A percentile compares a stretch with the other conserved stretches of the same genome.
Evolutionary conservation across 768 basidiomycete genomes (phyloP).

Genomic region (Leccinum barrowsii): DNA sequence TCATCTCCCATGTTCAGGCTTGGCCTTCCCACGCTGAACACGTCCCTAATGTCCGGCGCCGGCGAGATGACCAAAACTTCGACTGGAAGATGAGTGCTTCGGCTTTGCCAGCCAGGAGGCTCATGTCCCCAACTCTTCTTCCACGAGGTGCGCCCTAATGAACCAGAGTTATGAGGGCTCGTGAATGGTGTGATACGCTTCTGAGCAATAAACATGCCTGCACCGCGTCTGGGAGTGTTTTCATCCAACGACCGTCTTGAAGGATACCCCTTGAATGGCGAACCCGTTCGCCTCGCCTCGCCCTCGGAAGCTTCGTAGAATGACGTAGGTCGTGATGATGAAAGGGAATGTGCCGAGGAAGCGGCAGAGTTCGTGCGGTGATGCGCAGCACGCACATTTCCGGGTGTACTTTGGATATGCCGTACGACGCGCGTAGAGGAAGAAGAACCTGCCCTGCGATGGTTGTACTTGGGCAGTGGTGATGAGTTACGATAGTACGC

Average conservation of each 20-base stretch:
- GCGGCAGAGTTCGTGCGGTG: conserved; percentile 71
- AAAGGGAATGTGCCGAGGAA: conserved; percentile 72
- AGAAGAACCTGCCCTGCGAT: conserved; percentile 75
- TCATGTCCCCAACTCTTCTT: conserved; percentile 88
- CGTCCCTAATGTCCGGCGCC: conserved; percentile 58
- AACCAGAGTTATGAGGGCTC: conserved; percentile 47
- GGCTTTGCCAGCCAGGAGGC: conserved; percentile 79
- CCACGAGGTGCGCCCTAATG: conserved; percentile 72
- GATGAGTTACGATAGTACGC: conserved; percentile 63
- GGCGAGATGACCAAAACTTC: conserved; percentile 76
- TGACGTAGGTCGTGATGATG: conserved; percentile 75
- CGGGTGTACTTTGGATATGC: conserved; percentile 45
- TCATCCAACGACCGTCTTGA: conserved; percentile 50
- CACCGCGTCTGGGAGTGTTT: conserved; percentile 36
- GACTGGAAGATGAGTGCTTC: conserved; percentile 61
- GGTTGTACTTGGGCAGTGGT: conserved; percentile 70
- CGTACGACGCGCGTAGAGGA: conserved; percentile 80
- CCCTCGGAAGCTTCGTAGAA: conserved; percentile 73
- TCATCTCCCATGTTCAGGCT: conserved; percentile 66
- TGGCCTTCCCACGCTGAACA: conserved; percentile 62
- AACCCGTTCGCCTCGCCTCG: conserved; percentile 59
- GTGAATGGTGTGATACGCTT: conserved; percentile 74
- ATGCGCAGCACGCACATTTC: conserved; percentile 46
- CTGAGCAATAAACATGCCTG: conserved; percentile 75
- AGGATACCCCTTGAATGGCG: conserved; percentile 54